phyloP scores from a whole-genome alignment of 495 filamentous ascomycete genomes.

The Endocarpon pusillum region DNA sequence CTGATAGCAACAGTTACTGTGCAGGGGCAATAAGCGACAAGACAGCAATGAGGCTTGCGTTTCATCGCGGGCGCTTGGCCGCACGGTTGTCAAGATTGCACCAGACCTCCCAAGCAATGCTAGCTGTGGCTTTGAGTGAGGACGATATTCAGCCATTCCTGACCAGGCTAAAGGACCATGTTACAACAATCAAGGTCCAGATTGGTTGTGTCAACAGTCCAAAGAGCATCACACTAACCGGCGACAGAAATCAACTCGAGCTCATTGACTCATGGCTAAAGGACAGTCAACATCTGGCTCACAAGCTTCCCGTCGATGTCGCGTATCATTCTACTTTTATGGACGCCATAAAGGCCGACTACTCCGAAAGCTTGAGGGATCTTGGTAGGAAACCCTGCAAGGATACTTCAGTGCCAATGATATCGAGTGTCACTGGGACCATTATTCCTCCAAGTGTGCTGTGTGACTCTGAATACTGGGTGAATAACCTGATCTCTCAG shows the following conservation, averaged over 20 bases:
- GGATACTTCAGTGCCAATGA: constrained; percentile 13
- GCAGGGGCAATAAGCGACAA: constrained; percentile 12
- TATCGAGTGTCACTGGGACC: constrained; percentile 11
- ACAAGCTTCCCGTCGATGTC: constrained; percentile 29
- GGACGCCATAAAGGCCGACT: constrained; percentile 14
- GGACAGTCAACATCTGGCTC: constrained; percentile 25
- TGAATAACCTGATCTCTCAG: constrained; percentile 28
- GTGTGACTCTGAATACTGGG: constrained; percentile 26
- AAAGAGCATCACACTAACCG: constrained; percentile 32
- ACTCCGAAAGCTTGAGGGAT: constrained; percentile 16
- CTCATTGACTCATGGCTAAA: constrained; percentile 24
- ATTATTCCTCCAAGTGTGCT: constrained; percentile 1
- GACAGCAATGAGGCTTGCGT: constrained; percentile 17
- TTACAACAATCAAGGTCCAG: not conserved
- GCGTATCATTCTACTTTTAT: constrained; percentile 39
- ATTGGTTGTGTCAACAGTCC: constrained; percentile 38
- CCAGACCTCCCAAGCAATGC: constrained; percentile 22
- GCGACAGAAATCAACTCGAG: constrained; percentile 20
- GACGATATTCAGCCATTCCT: constrained; percentile 13
- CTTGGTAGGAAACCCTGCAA: too few relatives aligned
- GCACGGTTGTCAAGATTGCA: constrained; percentile 6
- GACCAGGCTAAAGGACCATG: constrained; percentile 6
- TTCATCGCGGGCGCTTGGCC: constrained; percentile 14
- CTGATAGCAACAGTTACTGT: constrained; percentile 10
- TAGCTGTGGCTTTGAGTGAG: constrained; percentile 20